Evolutionary conservation across 495 filamentous ascomycete genomes (phyloP).

Genomic region (Tuber brumale): DNA sequence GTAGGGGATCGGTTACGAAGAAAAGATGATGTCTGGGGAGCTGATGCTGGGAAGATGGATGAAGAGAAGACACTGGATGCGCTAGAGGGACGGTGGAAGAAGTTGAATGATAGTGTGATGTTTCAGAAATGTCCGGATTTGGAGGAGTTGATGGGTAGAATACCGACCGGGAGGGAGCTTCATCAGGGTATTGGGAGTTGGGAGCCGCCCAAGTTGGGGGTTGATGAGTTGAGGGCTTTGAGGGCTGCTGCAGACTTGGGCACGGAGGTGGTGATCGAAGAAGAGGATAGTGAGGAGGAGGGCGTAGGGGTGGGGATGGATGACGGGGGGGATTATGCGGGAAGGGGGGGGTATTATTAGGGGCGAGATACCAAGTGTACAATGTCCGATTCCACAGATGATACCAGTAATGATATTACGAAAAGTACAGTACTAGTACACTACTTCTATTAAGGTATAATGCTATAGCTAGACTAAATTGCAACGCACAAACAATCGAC

Average conservation of each 20-base stretch:
- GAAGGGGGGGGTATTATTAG: conserved; percentile 33
- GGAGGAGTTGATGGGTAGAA: conserved; percentile 60
- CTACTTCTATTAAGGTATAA: neutral
- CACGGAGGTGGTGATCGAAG: conserved; percentile 42
- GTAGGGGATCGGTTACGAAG: conserved; percentile 60
- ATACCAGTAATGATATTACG: conserved; percentile 1
- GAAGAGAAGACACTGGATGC: conserved; percentile 80
- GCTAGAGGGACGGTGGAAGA: conserved; percentile 82
- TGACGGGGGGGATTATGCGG: conserved; percentile 40
- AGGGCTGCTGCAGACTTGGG: conserved; percentile 31
- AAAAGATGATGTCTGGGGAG: conserved; percentile 64
- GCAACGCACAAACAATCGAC: neutral
- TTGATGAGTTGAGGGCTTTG: conserved; percentile 49
- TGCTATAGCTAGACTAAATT: conserved; percentile 2
- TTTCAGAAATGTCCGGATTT: conserved; percentile 63
- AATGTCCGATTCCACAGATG: neutral
- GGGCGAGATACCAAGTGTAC: neutral
- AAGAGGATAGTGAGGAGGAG: conserved; percentile 47
- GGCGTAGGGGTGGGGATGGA: conserved; percentile 52
- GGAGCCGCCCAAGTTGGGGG: conserved; percentile 53
- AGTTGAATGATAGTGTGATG: conserved; percentile 85
- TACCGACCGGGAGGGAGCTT: conserved; percentile 85
- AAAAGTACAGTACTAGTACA: neutral
- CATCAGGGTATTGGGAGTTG: conserved; percentile 57
- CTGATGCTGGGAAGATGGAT: conserved; percentile 75